Conservation (phyloP, 2,329 filamentous ascomycete genomes). For the Aspergillus sp. region DNA sequence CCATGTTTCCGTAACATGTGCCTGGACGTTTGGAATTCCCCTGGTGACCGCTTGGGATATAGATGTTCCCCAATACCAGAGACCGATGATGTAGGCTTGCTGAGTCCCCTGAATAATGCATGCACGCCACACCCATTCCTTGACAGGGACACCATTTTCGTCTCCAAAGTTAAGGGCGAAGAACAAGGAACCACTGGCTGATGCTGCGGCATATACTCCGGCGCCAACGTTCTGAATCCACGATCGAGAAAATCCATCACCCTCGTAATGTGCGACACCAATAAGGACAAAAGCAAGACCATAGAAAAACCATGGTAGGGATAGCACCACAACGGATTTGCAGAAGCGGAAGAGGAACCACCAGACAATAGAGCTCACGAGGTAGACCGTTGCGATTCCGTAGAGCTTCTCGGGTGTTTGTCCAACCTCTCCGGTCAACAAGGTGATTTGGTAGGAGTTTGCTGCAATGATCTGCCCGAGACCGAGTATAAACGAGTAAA, state of each 20-base stretch:
- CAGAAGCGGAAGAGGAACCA: conserved; percentile 62
- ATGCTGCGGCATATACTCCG: conserved; percentile 61
- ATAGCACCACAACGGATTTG: conserved; percentile 58
- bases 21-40: conserved; percentile 40
- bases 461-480: conserved; percentile 64
- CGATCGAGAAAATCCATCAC: conserved; percentile 39
- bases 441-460: conserved; percentile 67
- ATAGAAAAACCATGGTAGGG: conserved; percentile 63
- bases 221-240: conserved; percentile 63
- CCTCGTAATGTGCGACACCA: conserved; percentile 60
- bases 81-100: conserved; percentile 62
- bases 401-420: conserved; percentile 61
- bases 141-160: conserved; percentile 62
- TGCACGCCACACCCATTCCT: conserved; percentile 66
- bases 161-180: conserved; percentile 68
- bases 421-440: conserved; percentile 64
- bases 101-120: conserved; percentile 67
- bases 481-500: conserved; percentile 62
- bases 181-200: conserved; percentile 63
- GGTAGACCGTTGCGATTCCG: conserved; percentile 59
- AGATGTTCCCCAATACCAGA: conserved; percentile 67
- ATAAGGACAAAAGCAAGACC: conserved; percentile 63
- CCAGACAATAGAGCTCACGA: conserved; percentile 60
- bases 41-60: conserved; percentile 48
- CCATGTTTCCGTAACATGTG: conserved; percentile 43